Evolutionary conservation across 1,284 basidiomycete genomes (phyloP).

Genomic region (Cystobasidiaceae sp.): DNA sequence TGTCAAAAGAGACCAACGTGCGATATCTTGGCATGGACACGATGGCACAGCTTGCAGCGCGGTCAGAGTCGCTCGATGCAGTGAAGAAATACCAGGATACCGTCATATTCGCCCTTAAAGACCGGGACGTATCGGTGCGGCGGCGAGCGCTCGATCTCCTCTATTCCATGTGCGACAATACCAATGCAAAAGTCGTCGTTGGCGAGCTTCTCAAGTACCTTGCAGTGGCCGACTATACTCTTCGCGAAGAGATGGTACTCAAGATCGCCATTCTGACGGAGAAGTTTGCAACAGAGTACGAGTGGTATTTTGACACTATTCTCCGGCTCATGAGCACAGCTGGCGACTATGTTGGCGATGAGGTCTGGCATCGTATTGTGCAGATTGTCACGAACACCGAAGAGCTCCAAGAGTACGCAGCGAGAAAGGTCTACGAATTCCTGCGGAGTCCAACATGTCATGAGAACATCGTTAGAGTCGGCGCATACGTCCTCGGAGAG

Average conservation of each 20-base stretch:
- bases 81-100: slow-evolving; percentile 95
- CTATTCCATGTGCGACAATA: slow-evolving; percentile 97
- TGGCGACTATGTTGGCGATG: slow-evolving; percentile 96
- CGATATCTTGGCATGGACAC: slow-evolving; percentile 96
- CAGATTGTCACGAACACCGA: slow-evolving; percentile 99
- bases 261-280: slow-evolving; percentile 98
- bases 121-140: slow-evolving; percentile 95
- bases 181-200: slow-evolving; percentile 91
- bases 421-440: slow-evolving; percentile 86
- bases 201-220: slow-evolving; percentile 90
- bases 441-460: slow-evolving; percentile 83
- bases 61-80: slow-evolving; percentile 72
- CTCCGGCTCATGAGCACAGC: slow-evolving; percentile 90
- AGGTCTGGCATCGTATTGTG: slow-evolving; percentile 98
- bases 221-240: slow-evolving; percentile 86
- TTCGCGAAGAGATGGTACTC: slow-evolving; percentile 96
- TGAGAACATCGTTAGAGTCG: slow-evolving; percentile 95
- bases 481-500: slow-evolving; percentile 94
- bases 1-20: slow-evolving; percentile 97
- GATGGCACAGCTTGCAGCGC: slow-evolving; percentile 94
- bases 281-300: slow-evolving; percentile 76
- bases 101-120: slow-evolving; percentile 87
- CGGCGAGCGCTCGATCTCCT: slow-evolving; percentile 88
- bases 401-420: slow-evolving; percentile 79
- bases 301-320: slow-evolving; percentile 87